Conservation (phyloP, 345 rosid species). For the Draba incana region DNA sequence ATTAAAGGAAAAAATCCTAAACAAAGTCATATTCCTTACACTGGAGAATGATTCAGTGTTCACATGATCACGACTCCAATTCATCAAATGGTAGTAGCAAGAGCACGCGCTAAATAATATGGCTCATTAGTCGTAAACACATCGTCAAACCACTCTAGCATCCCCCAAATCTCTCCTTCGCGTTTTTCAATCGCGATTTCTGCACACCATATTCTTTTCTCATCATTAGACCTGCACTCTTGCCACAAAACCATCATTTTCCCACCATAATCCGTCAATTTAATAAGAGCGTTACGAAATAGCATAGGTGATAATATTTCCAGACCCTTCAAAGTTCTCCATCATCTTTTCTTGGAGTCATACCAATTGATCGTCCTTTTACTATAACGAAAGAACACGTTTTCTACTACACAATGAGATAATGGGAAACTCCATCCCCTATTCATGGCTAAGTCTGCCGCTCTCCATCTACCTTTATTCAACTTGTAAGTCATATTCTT, state of each 20-base stretch:
- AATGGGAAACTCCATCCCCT: conserved; percentile 42
- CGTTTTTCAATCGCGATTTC: conserved; percentile 56
- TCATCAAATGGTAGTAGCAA: conserved; percentile 41
- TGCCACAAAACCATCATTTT: conserved; percentile 73
- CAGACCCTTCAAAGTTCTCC: conserved; percentile 61
- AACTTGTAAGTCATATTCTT: conserved; percentile 3
- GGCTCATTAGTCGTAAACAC: conserved; percentile 45
- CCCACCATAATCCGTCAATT: conserved; percentile 46
- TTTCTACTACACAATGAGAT: conserved; percentile 57
- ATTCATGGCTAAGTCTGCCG: conserved; percentile 60
- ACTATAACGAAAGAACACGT: conserved; percentile 61
- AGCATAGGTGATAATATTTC: conserved; percentile 52
- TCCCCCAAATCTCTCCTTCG: conserved; percentile 56
- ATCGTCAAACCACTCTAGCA: conserved; percentile 55
- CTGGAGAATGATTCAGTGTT: no score
- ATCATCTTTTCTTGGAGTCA: conserved; percentile 43
- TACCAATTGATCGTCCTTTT: conserved; percentile 65
- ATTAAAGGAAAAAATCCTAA: no score
- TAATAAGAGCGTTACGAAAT: conserved; percentile 51
- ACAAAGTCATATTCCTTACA: no score
- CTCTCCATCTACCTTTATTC: conserved; percentile 46
- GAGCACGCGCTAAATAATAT: conserved; percentile 54
- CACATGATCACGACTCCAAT: not conserved
- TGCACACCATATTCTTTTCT: conserved; percentile 58
- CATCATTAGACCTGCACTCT: conserved; percentile 28